A percentile compares a stretch with the other conserved stretches of the same genome.
These are phyloP conservation scores for Solanum arcanum DNA, from an alignment of 257 asterid species.

Conservation along the genomic window DNA sequence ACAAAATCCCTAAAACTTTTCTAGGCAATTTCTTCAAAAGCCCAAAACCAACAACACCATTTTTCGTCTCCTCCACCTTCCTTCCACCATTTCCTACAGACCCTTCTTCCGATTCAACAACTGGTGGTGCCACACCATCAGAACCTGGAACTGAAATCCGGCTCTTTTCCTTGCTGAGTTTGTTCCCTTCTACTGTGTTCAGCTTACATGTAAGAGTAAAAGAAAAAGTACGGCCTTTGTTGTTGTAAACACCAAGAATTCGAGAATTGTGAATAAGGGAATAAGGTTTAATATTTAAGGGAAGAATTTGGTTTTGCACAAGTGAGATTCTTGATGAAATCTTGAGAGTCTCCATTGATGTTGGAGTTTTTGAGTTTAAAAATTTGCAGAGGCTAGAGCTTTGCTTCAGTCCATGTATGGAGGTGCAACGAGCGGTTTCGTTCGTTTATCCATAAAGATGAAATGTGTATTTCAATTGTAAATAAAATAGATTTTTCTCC, in stretches of 20 bases:
- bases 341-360: background rate
- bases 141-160: conserved; percentile 46
- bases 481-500: background rate
- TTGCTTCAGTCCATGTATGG: background rate
- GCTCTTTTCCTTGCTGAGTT: conserved; percentile 16
- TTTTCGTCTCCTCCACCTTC: conserved; percentile 18
- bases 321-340: background rate
- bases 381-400: background rate
- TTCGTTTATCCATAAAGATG: background rate
- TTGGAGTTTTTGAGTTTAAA: background rate
- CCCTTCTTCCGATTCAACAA: conserved; percentile 23
- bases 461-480: background rate
- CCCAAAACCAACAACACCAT: conserved; percentile 8
- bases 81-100: conserved; percentile 6
- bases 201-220: conserved; percentile 34
- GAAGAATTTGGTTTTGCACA: background rate
- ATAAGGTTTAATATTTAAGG: background rate
- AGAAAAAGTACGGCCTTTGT: conserved; percentile 15
- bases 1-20: conserved; percentile 44
- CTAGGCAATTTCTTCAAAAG: conserved; percentile 34
- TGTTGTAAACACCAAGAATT: conserved; percentile 6
- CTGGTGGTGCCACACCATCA: conserved; percentile 56
- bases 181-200: conserved; percentile 26
- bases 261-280: conserved; percentile 9
- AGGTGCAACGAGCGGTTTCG: background rate